Conservation (phyloP, 2,329 filamentous ascomycete genomes). For the Pseudogymnoascus sp. region DNA sequence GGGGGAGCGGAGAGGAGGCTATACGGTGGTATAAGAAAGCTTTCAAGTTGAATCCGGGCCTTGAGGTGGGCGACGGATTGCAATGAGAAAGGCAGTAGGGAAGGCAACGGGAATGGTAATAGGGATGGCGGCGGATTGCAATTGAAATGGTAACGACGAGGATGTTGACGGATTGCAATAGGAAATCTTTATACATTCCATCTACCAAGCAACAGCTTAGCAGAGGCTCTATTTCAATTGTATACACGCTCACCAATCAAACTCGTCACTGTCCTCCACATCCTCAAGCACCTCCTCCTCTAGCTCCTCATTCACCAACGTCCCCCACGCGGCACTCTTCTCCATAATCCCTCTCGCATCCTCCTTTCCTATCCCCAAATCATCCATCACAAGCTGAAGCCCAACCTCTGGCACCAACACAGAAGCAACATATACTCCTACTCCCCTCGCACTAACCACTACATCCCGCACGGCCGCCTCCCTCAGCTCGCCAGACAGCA, state of each 20-base stretch:
- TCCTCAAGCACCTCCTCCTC: conserved; percentile 61
- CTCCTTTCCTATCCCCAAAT: conserved; percentile 42
- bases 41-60: no score
- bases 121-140: no score
- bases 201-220: no score
- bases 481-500: conserved; percentile 54
- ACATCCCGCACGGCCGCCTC: conserved; percentile 55
- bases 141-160: no score
- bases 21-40: no score
- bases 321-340: conserved; percentile 21
- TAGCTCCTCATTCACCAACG: conserved; percentile 30
- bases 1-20: no score
- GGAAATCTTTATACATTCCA: no score
- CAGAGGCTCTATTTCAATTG: no score
- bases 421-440: conserved; percentile 61
- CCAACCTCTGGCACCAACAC: conserved; percentile 70
- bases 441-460: conserved; percentile 58
- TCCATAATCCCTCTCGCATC: conserved; percentile 27
- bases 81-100: no score
- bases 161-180: no score
- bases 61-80: no score
- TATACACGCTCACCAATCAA: not conserved
- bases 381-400: conserved; percentile 49
- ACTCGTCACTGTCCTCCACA: conserved; percentile 26
- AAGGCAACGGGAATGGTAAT: no score